Percentiles rank a stretch among this genome's conserved stretches.
These are phyloP conservation scores for Pythium aristosporum DNA, from an alignment of 352 stramenopile species.

Conservation along the genomic window DNA sequence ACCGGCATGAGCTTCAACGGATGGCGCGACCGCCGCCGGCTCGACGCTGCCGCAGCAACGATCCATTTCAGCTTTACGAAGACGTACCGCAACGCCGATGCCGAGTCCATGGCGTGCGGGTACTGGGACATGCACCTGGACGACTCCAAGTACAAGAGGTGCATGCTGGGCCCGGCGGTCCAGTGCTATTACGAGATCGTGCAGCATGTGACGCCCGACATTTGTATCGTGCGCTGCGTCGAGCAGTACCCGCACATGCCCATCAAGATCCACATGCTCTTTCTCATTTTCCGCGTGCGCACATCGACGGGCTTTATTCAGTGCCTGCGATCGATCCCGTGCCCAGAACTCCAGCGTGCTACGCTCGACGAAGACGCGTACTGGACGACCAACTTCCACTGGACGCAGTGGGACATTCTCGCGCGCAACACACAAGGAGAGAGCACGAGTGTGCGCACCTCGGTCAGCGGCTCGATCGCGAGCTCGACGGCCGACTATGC, in stretches of 20 bases:
- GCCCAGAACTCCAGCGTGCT: neutral
- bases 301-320: constrained; percentile 7
- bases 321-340: constrained; percentile 6
- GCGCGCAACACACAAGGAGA: neutral
- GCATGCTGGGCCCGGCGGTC: constrained; percentile 4
- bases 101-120: neutral
- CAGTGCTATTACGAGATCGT: constrained; percentile 13
- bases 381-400: constrained; percentile 17
- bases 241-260: constrained; percentile 13
- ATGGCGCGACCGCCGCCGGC: constrained; percentile 14
- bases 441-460: neutral
- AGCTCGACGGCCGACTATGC: constrained; percentile 12
- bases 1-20: constrained; percentile 13
- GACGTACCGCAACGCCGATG: constrained; percentile 9
- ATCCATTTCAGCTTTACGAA: constrained; percentile 18
- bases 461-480: constrained; percentile 15
- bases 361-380: constrained; percentile 9
- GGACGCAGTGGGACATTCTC: constrained; percentile 5
- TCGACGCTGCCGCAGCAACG: constrained; percentile 2
- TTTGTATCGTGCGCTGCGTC: constrained; percentile 15
- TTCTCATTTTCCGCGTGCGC: constrained; percentile 13
- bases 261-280: constrained; percentile 11
- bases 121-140: constrained; percentile 19
- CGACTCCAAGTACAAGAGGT: neutral
- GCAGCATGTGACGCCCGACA: constrained; percentile 12